Evolutionary conservation across 2,329 filamentous ascomycete genomes (phyloP), one percentile per base, ranked within the genome.

Genomic region (Arthrobotrys entomopaga): DNA sequence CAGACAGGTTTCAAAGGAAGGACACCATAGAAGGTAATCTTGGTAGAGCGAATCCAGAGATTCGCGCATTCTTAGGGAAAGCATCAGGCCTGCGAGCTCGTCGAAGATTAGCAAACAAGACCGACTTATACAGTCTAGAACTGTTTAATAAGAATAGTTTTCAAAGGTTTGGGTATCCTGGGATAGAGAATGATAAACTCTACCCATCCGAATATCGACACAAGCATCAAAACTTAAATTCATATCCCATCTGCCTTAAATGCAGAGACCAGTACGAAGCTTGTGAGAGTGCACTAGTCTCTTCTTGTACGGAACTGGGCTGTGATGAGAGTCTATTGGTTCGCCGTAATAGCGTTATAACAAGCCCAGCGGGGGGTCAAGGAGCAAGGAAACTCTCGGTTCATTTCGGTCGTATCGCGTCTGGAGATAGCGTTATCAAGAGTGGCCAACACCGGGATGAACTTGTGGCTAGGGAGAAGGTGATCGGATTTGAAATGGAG

Each of bases 351-450:
- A 50, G 22, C 11, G 3, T 11, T n/a, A 22, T 29, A n/a, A 19
- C 42, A 13, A 19, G n/a, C n/a, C n/a, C n/a, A n/a, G n/a, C n/a
- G n/a, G n/a, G n/a, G n/a, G n/a, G n/a, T n/a, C n/a, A n/a, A n/a
- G n/a, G n/a, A n/a, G n/a, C n/a, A n/a, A n/a, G n/a, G n/a, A n/a
- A n/a, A n/a, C n/a, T 40, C 3, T 1, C 13, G 11, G 66, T 84
- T 0, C 81, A 82, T 53, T 77, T 84, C 29, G 83, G 83, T 0
- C 60, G 74, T 0, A 79, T 84, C 1, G 83, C 79, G 2, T 83
- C 82, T 0, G 82, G 80, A 13, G 56, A 77, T 52, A 65, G 11
- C n/a, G 72, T 77, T 5, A 72, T 77, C 59, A 77, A 77, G 42
- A 81, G 58, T 40, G 70, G 67, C 1, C 15, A 66, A 16, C 15